phyloP scores from a whole-genome alignment of 352 stramenopile species.

The Globisporangium abappressorium region DNA sequence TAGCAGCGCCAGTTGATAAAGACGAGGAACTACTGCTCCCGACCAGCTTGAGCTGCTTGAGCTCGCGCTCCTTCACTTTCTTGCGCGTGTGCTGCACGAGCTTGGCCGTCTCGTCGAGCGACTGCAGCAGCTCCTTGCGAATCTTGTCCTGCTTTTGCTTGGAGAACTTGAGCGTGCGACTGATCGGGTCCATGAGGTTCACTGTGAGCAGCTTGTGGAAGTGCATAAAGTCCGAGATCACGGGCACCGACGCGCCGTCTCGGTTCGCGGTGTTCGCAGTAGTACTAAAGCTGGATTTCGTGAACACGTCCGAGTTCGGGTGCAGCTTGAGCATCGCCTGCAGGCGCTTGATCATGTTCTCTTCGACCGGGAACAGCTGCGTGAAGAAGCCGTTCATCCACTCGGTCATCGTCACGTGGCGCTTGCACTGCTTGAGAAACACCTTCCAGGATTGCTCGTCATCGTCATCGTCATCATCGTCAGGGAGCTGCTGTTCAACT shows the following conservation, averaged over 20 bases:
- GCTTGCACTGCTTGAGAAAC: slow-evolving; percentile 11
- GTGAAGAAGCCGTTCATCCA: slow-evolving; percentile 49
- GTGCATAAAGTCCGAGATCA: slow-evolving; percentile 26
- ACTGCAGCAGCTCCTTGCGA: slow-evolving; percentile 33
- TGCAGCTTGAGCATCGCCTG: slow-evolving; percentile 27
- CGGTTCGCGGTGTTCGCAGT: background rate
- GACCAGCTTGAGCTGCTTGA: slow-evolving; percentile 16
- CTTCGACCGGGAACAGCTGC: slow-evolving; percentile 33
- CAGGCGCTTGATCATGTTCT: slow-evolving; percentile 32
- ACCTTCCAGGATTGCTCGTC: slow-evolving; percentile 9
- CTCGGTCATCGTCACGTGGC: slow-evolving; percentile 27
- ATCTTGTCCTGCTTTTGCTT: slow-evolving; percentile 46
- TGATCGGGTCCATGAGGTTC: slow-evolving; percentile 48
- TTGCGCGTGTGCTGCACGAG: slow-evolving; percentile 21
- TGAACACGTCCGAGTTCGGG: slow-evolving; percentile 17
- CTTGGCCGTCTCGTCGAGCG: slow-evolving; percentile 31
- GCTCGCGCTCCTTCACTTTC: slow-evolving; percentile 24
- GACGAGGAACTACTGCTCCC: background rate
- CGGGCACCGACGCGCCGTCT: slow-evolving; percentile 6
- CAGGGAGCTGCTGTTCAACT: background rate
- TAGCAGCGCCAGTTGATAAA: background rate
- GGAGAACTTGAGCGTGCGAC: slow-evolving; percentile 50
- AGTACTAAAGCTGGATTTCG: background rate
- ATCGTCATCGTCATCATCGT: slow-evolving; percentile 1
- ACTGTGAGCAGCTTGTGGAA: slow-evolving; percentile 37